Conservation (phyloP, 2,329 filamentous ascomycete genomes). For the Fusarium virguliforme region DNA sequence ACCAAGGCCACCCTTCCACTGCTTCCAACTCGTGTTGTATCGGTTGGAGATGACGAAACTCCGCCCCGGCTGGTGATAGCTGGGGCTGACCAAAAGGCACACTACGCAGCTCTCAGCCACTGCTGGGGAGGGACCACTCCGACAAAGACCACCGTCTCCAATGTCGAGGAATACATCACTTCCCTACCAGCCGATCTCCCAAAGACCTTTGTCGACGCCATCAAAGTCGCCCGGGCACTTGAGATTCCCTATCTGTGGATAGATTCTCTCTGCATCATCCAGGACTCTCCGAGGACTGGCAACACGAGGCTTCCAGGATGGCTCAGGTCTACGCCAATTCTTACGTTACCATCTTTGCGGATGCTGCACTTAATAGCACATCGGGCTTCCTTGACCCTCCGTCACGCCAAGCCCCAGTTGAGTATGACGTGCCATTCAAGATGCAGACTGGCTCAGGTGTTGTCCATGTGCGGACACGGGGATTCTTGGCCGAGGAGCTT, state of each 20-base stretch:
- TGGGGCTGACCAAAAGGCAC: background rate
- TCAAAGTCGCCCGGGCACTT: background rate
- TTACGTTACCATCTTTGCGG: constrained; percentile 4
- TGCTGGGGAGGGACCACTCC: constrained; percentile 11
- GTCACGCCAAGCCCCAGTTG: background rate
- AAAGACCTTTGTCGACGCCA: constrained; percentile 1
- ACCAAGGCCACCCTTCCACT: background rate
- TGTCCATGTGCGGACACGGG: background rate
- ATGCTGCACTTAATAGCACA: constrained; percentile 1
- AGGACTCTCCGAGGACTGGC: constrained; percentile 3
- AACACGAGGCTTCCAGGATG: constrained; percentile 11
- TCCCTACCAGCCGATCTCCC: background rate
- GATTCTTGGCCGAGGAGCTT: constrained; percentile 3
- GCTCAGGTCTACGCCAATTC: constrained; percentile 1
- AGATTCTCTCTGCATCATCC: constrained; percentile 7
- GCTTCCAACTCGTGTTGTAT: background rate
- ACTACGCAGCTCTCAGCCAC: constrained; percentile 8
- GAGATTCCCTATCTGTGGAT: background rate
- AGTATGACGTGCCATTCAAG: background rate
- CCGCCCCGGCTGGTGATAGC: background rate
- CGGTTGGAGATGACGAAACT: background rate
- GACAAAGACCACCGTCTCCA: background rate
- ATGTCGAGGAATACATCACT: background rate
- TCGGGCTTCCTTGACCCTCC: constrained; percentile 1
- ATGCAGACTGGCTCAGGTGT: background rate